These are phyloP conservation scores for Pseudophaeomoniella oleicola DNA, from an alignment of 2,329 filamentous ascomycete genomes.

Conservation along the genomic window DNA sequence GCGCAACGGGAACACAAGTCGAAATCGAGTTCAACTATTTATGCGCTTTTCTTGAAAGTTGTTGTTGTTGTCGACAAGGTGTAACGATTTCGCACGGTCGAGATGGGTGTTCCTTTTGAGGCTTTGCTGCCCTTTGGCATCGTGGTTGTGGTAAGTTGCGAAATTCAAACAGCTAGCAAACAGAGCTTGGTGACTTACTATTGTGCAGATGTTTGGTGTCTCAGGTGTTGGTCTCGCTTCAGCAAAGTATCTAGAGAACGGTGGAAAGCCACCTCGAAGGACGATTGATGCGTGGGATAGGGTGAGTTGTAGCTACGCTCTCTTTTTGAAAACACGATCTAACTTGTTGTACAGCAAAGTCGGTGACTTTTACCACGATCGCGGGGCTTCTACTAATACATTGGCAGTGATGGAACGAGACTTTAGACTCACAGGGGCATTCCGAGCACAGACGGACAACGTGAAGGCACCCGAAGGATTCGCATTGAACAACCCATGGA, in stretches of 20 bases:
- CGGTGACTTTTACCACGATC: too few species aligned
- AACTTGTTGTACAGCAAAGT: conserved; percentile 4
- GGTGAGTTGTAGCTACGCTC: conserved; percentile 34
- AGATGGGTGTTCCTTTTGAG: conserved; percentile 54
- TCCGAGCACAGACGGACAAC: conserved; percentile 47
- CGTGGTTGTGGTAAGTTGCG: conserved; percentile 28
- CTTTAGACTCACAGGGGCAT: conserved; percentile 44
- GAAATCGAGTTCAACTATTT: too few species aligned
- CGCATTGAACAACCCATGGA: conserved; percentile 54
- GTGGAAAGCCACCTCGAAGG: conserved; percentile 45
- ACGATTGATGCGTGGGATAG: conserved; percentile 50
- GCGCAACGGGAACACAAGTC: too few species aligned
- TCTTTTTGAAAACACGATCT: conserved; percentile 37
- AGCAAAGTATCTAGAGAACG: conserved; percentile 46
- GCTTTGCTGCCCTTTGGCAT: conserved; percentile 50
- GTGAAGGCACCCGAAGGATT: conserved; percentile 45
- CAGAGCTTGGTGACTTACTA: conserved; percentile 10
- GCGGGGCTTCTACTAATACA: conserved; percentile 6
- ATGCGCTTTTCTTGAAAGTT: too few species aligned
- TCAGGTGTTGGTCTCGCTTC: conserved; percentile 43
- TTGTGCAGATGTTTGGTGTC: conserved; percentile 43
- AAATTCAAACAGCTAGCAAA: too few species aligned
- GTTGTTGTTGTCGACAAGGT: too few species aligned
- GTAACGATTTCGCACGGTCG: too few species aligned
- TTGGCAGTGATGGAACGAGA: conserved; percentile 52